Conservation (phyloP, 495 filamentous ascomycete genomes). For the Daldinia caldariorum region DNA sequence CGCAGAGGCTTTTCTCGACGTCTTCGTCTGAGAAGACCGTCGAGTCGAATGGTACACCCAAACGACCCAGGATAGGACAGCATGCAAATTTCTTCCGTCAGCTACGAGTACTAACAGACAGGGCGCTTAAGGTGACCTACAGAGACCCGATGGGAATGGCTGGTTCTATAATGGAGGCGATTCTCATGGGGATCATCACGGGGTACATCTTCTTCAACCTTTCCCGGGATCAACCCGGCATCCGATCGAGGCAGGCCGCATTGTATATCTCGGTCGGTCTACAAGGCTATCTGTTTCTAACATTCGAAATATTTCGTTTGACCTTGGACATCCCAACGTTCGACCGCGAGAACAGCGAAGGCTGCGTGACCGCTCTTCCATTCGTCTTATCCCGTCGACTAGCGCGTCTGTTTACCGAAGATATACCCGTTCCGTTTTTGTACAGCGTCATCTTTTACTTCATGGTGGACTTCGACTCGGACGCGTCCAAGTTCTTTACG, state of each 20-base stretch:
- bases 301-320: conserved; percentile 77
- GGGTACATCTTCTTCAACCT: conserved; percentile 77
- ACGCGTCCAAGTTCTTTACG: conserved; percentile 69
- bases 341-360: conserved; percentile 76
- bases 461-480: conserved; percentile 74
- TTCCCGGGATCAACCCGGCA: conserved; percentile 67
- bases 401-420: conserved; percentile 71
- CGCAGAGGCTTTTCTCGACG: conserved; percentile 35
- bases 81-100: conserved; percentile 66
- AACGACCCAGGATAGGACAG: conserved; percentile 25
- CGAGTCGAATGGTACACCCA: conserved; percentile 13
- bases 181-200: conserved; percentile 71
- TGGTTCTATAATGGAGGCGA: conserved; percentile 71
- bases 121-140: conserved; percentile 72
- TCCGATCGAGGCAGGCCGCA: conserved; percentile 71
- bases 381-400: conserved; percentile 73
- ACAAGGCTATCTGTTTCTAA: conserved; percentile 76
- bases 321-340: conserved; percentile 76
- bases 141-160: conserved; percentile 77
- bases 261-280: conserved; percentile 72
- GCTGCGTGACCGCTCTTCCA: conserved; percentile 71
- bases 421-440: conserved; percentile 72
- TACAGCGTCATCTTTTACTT: conserved; percentile 77
- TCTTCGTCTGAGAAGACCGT: conserved; percentile 16
- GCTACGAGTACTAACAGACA: conserved; percentile 68